Evolutionary conservation across 208 protist genomes (phyloP).

Genomic region (Trypanosoma congolense): DNA sequence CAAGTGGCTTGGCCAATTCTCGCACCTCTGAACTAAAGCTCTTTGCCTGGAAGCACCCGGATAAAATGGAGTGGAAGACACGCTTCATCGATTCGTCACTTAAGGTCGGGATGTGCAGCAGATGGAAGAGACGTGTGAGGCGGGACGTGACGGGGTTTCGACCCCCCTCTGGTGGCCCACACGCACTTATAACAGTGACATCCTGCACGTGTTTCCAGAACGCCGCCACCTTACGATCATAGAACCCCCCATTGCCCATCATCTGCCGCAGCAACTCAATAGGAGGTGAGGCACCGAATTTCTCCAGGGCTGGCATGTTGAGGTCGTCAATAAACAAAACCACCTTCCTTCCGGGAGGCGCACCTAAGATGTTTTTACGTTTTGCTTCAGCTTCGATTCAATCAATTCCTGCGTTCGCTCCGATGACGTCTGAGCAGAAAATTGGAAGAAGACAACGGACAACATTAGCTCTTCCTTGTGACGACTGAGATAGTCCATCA

Average conservation of each 20-base stretch:
- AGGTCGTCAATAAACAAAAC: conserved; percentile 97
- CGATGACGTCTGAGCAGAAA: conserved; percentile 95
- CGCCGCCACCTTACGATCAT: conserved; percentile 92
- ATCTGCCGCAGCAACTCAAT: conserved; percentile 97
- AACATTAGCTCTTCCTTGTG: conserved; percentile 79
- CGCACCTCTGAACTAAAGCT: conserved; percentile 82
- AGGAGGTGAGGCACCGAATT: conserved; percentile 95
- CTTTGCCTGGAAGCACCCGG: conserved; percentile 87
- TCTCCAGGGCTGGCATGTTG: conserved; percentile 96
- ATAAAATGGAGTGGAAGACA: conserved; percentile 93
- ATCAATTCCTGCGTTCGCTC: conserved; percentile 95
- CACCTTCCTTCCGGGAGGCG: conserved; percentile 89
- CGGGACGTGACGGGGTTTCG: conserved; percentile 91
- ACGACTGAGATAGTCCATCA: conserved; percentile 75
- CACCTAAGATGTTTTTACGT: conserved; percentile 94
- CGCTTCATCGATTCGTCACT: conserved; percentile 90
- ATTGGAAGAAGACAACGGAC: conserved; percentile 88
- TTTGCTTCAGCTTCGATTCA: conserved; percentile 95
- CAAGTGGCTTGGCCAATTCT: conserved; percentile 59
- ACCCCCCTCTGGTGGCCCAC: conserved; percentile 94
- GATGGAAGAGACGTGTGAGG: conserved; percentile 93
- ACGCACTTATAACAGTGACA: conserved; percentile 93
- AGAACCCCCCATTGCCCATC: conserved; percentile 95
- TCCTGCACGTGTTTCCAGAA: conserved; percentile 95
- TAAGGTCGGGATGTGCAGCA: conserved; percentile 92